Conservation (phyloP, 495 filamentous ascomycete species). For the Parathielavia appendiculata region DNA sequence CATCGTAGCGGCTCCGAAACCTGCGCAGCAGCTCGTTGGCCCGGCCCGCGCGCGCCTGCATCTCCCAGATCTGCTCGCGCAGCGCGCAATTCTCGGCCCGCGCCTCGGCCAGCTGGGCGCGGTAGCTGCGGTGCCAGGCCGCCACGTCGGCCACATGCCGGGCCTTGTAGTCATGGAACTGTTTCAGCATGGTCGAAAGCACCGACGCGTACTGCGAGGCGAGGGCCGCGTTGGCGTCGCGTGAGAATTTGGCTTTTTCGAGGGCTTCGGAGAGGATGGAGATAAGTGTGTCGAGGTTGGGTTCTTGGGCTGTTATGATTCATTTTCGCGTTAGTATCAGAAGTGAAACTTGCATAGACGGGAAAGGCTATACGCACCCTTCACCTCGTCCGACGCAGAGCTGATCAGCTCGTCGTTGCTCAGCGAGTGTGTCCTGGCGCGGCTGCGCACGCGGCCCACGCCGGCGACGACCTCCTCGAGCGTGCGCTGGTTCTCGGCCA, state of each 20-base stretch:
- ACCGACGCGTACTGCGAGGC: slow-evolving; percentile 45
- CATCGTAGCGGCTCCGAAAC: slow-evolving; percentile 45
- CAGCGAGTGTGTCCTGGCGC: slow-evolving; percentile 41
- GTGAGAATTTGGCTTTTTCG: slow-evolving; percentile 46
- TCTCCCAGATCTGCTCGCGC: slow-evolving; percentile 54
- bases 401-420: slow-evolving; percentile 49
- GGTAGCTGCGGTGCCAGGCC: slow-evolving; percentile 53
- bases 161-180: slow-evolving; percentile 51
- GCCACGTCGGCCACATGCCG: slow-evolving; percentile 48
- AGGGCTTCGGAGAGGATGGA: slow-evolving; percentile 49
- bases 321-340: no score
- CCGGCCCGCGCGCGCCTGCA: slow-evolving; percentile 46
- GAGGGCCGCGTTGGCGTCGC: slow-evolving; percentile 50
- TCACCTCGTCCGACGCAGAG: slow-evolving; percentile 44
- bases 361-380: slow-evolving; percentile 30
- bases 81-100: slow-evolving; percentile 51
- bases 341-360: neutral
- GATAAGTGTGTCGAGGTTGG: slow-evolving; percentile 48
- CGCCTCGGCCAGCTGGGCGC: slow-evolving; percentile 52
- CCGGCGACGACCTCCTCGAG: slow-evolving; percentile 69
- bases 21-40: slow-evolving; percentile 47
- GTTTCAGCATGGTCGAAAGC: slow-evolving; percentile 44
- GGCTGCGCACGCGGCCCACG: slow-evolving; percentile 48
- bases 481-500: slow-evolving; percentile 71
- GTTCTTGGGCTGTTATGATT: slow-evolving; percentile 37